Conservation (phyloP, 345 rosid species). For the Mallotus nudiflorus region DNA sequence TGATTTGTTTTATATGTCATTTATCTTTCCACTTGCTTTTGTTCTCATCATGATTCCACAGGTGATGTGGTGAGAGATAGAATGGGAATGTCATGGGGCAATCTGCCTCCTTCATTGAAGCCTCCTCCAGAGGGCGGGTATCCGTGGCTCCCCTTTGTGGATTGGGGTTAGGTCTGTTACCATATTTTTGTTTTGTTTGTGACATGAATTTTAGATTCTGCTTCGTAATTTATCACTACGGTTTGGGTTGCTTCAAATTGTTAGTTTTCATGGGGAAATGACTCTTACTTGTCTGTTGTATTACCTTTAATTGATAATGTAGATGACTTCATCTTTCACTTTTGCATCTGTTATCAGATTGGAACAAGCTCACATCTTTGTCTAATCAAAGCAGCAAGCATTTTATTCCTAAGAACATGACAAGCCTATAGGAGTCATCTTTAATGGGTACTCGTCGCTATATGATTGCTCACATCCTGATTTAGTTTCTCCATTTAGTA, state of each 20-base stretch:
- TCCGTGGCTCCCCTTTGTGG: slow-evolving; percentile 54
- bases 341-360: too few species aligned
- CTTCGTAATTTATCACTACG: not conserved
- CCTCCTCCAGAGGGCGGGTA: slow-evolving; percentile 88
- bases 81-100: slow-evolving; percentile 59
- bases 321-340: too few species aligned
- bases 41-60: slow-evolving; percentile 15
- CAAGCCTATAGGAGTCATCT: too few species aligned
- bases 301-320: not conserved
- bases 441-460: too few species aligned
- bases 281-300: not conserved
- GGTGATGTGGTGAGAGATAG: slow-evolving; percentile 44
- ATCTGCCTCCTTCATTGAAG: slow-evolving; percentile 82
- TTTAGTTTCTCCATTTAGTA: too few species aligned
- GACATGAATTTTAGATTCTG: not conserved
- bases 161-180: slow-evolving; percentile 65
- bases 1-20: not conserved
- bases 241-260: not conserved
- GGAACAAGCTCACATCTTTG: too few species aligned
- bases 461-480: too few species aligned
- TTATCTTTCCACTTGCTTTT: slow-evolving; percentile 1
- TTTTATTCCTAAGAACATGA: too few species aligned
- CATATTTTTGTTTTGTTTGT: not conserved
- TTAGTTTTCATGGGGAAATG: not conserved
- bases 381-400: too few species aligned